Conservation (phyloP, 257 asterid genomes). For the Paraleonurus japonicus region DNA sequence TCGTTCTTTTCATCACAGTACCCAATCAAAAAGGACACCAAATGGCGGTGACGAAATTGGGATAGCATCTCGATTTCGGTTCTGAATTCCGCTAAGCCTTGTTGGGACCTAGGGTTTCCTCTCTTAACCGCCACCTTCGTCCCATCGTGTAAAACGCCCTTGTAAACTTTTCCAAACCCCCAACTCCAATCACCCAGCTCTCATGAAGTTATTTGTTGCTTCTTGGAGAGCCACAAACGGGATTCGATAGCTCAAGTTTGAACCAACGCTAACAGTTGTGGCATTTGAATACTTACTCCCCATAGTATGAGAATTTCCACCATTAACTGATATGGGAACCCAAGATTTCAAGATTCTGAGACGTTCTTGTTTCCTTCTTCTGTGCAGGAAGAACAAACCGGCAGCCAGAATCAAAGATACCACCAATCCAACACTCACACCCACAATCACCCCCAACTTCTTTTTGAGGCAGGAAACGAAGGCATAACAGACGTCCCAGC, state of each 20-base stretch:
- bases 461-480: slow-evolving; percentile 38
- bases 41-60: slow-evolving; percentile 52
- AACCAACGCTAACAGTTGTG: slow-evolving; percentile 63
- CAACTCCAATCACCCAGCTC: slow-evolving; percentile 46
- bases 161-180: slow-evolving; percentile 63
- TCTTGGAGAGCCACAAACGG: slow-evolving; percentile 49
- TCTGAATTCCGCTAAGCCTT: slow-evolving; percentile 51
- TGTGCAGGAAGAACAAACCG: slow-evolving; percentile 38
- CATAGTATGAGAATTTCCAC: slow-evolving; percentile 72
- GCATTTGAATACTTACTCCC: slow-evolving; percentile 82
- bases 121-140: slow-evolving; percentile 49
- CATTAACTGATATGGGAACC: slow-evolving; percentile 75
- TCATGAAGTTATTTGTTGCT: slow-evolving; percentile 56
- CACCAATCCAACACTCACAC: slow-evolving; percentile 49
- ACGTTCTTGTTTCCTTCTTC: slow-evolving; percentile 51
- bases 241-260: slow-evolving; percentile 66
- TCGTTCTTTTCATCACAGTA: slow-evolving; percentile 54
- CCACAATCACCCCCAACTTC: slow-evolving; percentile 65
- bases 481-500: slow-evolving; percentile 45
- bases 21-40: slow-evolving; percentile 49
- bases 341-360: slow-evolving; percentile 64
- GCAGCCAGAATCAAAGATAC: slow-evolving; percentile 40
- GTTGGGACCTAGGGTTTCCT: slow-evolving; percentile 51
- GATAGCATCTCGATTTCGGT: slow-evolving; percentile 61
- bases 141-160: slow-evolving; percentile 42